Base-by-base conservation (phyloP, 2,329 filamentous ascomycete genomes). In the Passalora sequoiae region DNA sequence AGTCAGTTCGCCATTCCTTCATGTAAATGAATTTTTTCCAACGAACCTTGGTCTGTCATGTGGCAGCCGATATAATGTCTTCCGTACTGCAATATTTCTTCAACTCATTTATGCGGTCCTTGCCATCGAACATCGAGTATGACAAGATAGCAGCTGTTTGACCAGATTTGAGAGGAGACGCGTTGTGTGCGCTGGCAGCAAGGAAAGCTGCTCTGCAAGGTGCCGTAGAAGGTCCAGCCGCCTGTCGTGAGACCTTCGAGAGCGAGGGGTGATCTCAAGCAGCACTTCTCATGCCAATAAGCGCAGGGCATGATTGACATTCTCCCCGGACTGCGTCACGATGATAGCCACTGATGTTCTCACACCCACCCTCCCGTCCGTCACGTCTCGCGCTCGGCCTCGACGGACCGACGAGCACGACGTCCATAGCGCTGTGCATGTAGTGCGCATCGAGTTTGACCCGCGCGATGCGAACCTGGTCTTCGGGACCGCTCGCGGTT, bases 171-270 rank as follows among this genome's bases (percentile, higher is more conserved):
- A 43, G 20, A 38, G 38, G 45, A 39, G 39, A 48, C 36, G 43
- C 40, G 43, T 27, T 31, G 19, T 39, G 27, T 55, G 52, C 52
- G 48, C 43, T 52, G 53, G 47, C 50, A 47, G 33, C 38, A 44
- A 50, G 50, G 49, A 43, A n/a, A 42, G 33, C 38, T 21, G 22
- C 22, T 17, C 49, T 51, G 55, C 55, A 58, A 53, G 51, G 50
- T 42, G 51, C 53, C 49, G 49, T 35, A 43, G 47, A 46, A 44
- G 39, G 43, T 48, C 35, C 38, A 33, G 19, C 39, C 36, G 35
- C 41, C 38, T 16, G 39, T 36, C 38, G 51, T 54, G 22, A 43
- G 13, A 57, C 52, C n/a, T n/a, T 38, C 32, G 37, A 43, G 49
- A 44, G 43, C 27, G 45, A 39, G 51, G 48, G 40, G 41, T 47